phyloP scores from a whole-genome alignment of 2,329 filamentous ascomycete species.

The Grosmannia huntii region DNA sequence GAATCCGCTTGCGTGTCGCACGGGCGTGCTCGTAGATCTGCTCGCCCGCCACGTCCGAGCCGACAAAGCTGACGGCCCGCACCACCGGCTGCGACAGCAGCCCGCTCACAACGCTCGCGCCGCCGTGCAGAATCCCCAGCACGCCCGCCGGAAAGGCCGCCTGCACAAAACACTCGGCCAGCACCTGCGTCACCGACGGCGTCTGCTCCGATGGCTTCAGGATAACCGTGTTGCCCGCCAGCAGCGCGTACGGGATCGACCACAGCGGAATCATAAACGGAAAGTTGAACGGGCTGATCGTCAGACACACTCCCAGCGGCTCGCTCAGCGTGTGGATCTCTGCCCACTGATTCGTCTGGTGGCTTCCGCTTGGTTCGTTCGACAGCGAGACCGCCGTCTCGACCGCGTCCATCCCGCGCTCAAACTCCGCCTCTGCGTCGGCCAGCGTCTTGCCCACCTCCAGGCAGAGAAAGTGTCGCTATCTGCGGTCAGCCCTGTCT shows the following conservation, averaged over 20 bases:
- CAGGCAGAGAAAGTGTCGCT: slow-evolving; percentile 54
- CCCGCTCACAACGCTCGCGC: slow-evolving; percentile 70
- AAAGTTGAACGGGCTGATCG: slow-evolving; percentile 45
- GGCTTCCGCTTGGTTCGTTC: slow-evolving; percentile 57
- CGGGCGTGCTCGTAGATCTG: slow-evolving; percentile 70
- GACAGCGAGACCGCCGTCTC: slow-evolving; percentile 72
- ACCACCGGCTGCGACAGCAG: slow-evolving; percentile 73
- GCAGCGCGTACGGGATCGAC: slow-evolving; percentile 72
- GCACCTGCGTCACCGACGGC: slow-evolving; percentile 71
- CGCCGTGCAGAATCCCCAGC: slow-evolving; percentile 69
- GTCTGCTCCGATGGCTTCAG: slow-evolving; percentile 74
- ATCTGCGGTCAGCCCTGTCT: not conserved
- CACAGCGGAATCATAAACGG: slow-evolving; percentile 87
- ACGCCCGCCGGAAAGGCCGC: slow-evolving; percentile 73
- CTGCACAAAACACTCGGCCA: slow-evolving; percentile 65
- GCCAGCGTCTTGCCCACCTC: slow-evolving; percentile 83
- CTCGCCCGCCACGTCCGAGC: slow-evolving; percentile 75
- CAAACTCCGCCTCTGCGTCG: slow-evolving; percentile 68
- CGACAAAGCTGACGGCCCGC: slow-evolving; percentile 77
- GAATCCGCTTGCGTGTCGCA: slow-evolving; percentile 74
- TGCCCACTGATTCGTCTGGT: slow-evolving; percentile 81
- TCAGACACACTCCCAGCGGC: slow-evolving; percentile 36
- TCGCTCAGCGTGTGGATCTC: slow-evolving; percentile 73
- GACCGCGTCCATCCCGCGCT: slow-evolving; percentile 70
- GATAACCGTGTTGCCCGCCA: slow-evolving; percentile 71